Conservation (phyloP, 306 rosid species). For the Malus orientalis region DNA sequence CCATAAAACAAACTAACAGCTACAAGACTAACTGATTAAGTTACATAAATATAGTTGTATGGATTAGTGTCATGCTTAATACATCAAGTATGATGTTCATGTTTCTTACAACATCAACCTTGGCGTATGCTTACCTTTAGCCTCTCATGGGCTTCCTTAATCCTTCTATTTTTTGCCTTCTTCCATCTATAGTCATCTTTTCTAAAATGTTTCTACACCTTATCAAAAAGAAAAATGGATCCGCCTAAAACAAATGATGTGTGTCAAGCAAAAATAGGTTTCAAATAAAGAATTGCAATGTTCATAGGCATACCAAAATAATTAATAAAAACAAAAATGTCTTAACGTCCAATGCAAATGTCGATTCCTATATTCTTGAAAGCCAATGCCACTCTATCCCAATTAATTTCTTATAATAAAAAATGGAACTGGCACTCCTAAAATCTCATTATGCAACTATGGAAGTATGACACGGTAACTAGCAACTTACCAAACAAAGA, state of each 20-base stretch:
- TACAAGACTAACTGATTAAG: too few relatives aligned
- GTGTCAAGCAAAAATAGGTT: slow-evolving; percentile 20
- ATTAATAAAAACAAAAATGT: background rate
- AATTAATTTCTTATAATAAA: background rate
- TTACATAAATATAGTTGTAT: too few relatives aligned
- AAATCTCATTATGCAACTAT: background rate
- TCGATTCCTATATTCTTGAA: background rate
- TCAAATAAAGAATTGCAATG: background rate
- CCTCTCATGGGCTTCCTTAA: slow-evolving; percentile 86
- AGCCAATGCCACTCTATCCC: background rate
- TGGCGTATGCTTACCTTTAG: slow-evolving; percentile 55
- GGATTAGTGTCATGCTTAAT: background rate
- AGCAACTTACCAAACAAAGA: background rate
- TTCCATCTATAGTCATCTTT: slow-evolving; percentile 92
- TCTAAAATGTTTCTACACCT: slow-evolving; percentile 75
- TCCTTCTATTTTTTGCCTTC: slow-evolving; percentile 83
- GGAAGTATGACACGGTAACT: background rate
- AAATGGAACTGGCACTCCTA: too few relatives aligned
- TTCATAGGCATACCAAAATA: background rate
- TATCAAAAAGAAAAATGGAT: slow-evolving; percentile 79
- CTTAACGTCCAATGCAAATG: background rate
- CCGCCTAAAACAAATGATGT: slow-evolving; percentile 50
- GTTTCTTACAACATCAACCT: background rate
- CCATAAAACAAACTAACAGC: too few relatives aligned
- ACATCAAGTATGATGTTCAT: background rate